phyloP scores from a whole-genome alignment of 345 rosid species.

The Litchi chinensis region DNA sequence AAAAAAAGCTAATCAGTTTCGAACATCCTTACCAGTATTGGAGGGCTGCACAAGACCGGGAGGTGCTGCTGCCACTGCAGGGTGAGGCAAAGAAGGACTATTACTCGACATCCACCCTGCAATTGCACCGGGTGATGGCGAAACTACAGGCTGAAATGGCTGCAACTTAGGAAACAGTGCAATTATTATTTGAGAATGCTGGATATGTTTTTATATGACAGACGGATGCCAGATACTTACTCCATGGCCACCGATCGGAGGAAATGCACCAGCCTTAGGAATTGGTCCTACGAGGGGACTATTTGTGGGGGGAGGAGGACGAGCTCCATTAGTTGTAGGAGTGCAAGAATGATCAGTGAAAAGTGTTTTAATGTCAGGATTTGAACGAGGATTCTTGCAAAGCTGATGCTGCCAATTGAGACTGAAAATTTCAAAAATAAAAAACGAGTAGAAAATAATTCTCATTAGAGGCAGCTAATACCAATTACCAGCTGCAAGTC shows the following conservation, averaged over 20 bases:
- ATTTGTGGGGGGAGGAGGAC: constrained; percentile 64
- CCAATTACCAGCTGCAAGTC: constrained; percentile 9
- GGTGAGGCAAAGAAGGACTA: constrained; percentile 51
- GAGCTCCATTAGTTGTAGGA: constrained; percentile 70
- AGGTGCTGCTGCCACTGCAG: constrained; percentile 50
- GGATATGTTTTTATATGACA: background rate
- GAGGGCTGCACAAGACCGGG: constrained; percentile 49
- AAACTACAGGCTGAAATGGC: constrained; percentile 74
- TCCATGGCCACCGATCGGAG: constrained; percentile 72
- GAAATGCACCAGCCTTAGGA: constrained; percentile 70
- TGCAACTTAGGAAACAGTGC: constrained; percentile 31
- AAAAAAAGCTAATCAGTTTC: background rate
- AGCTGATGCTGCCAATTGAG: constrained; percentile 97
- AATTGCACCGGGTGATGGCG: constrained; percentile 66
- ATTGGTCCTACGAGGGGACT: constrained; percentile 65
- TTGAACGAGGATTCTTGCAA: constrained; percentile 88
- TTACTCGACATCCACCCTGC: constrained; percentile 78
- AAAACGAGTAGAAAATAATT: constrained; percentile 13
- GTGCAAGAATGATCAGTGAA: constrained; percentile 79
- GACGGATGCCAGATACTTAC: constrained; percentile 46
- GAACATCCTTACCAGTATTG: constrained; percentile 37
- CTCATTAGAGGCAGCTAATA: background rate
- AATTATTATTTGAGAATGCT: constrained; percentile 18
- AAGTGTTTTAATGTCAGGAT: constrained; percentile 91
- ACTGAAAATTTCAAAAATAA: constrained; percentile 42